phyloP scores from a whole-genome alignment of 176 grass and related monocot genomes.

The Oryza punctata region DNA sequence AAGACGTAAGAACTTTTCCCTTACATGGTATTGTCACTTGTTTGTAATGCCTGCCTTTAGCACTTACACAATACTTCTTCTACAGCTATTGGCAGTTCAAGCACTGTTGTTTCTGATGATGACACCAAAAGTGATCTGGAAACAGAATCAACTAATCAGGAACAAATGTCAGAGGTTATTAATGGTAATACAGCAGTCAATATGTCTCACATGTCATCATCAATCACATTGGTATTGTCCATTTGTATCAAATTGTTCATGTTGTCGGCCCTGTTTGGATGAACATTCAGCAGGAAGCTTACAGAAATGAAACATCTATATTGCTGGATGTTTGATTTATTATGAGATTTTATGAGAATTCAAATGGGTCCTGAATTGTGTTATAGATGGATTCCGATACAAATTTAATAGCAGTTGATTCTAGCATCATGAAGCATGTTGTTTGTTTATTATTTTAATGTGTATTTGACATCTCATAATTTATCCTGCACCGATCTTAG shows the following conservation, averaged over 20 bases:
- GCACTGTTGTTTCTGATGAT: constrained; percentile 43
- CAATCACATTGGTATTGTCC: background rate
- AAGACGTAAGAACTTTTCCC: constrained; percentile 46
- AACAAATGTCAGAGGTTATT: constrained; percentile 22
- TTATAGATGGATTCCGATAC: background rate
- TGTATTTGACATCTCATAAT: constrained; percentile 14
- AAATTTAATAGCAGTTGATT: background rate
- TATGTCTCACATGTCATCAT: background rate
- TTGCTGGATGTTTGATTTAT: constrained; percentile 1
- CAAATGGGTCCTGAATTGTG: background rate
- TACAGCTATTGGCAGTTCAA: constrained; percentile 52
- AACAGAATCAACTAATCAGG: constrained; percentile 29
- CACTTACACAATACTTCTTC: constrained; percentile 12
- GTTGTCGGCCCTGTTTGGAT: background rate
- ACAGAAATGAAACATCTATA: constrained; percentile 7
- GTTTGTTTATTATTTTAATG: background rate
- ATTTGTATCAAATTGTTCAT: constrained; percentile 21
- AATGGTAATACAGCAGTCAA: background rate
- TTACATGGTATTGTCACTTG: background rate
- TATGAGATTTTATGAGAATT: background rate
- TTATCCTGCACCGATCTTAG: constrained; percentile 5
- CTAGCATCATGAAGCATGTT: background rate
- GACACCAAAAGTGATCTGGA: constrained; percentile 32
- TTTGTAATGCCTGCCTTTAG: background rate
- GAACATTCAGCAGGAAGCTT: background rate